Evolutionary conservation across 345 rosid genomes (phyloP).

Genomic region (Salix udensis): DNA sequence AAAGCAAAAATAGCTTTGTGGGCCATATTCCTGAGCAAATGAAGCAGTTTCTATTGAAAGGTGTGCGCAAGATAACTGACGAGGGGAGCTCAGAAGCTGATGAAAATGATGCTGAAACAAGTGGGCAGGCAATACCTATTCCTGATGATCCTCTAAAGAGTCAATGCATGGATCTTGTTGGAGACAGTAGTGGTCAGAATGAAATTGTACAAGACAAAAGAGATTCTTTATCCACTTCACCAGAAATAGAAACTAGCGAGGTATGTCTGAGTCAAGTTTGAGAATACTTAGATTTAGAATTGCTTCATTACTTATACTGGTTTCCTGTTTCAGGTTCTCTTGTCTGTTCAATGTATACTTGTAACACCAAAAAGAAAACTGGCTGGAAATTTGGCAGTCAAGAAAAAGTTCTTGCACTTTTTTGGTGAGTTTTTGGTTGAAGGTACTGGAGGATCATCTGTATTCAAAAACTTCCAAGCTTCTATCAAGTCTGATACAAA

Average conservation of each 20-base stretch:
- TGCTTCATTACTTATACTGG: constrained; percentile 17
- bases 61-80: constrained; percentile 74
- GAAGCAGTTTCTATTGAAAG: constrained; percentile 86
- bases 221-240: constrained; percentile 52
- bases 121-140: constrained; percentile 33
- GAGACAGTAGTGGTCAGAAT: constrained; percentile 57
- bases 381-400: constrained; percentile 80
- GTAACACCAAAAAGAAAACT: constrained; percentile 89
- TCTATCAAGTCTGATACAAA: constrained; percentile 45
- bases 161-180: constrained; percentile 40
- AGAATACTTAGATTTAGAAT: constrained; percentile 6
- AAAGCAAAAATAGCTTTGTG: constrained; percentile 57
- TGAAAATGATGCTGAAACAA: constrained; percentile 55
- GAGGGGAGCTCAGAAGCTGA: constrained; percentile 64
- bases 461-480: constrained; percentile 60
- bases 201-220: constrained; percentile 51
- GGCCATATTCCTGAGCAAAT: constrained; percentile 96
- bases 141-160: constrained; percentile 49
- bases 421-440: constrained; percentile 88
- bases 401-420: constrained; percentile 80
- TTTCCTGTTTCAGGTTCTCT: constrained; percentile 57
- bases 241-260: constrained; percentile 72
- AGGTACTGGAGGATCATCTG: constrained; percentile 86
- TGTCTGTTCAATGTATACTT: constrained; percentile 75
- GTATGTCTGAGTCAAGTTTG: constrained; percentile 31